phyloP scores from a whole-genome alignment of 257 asterid species.

The Ballota nigra region DNA sequence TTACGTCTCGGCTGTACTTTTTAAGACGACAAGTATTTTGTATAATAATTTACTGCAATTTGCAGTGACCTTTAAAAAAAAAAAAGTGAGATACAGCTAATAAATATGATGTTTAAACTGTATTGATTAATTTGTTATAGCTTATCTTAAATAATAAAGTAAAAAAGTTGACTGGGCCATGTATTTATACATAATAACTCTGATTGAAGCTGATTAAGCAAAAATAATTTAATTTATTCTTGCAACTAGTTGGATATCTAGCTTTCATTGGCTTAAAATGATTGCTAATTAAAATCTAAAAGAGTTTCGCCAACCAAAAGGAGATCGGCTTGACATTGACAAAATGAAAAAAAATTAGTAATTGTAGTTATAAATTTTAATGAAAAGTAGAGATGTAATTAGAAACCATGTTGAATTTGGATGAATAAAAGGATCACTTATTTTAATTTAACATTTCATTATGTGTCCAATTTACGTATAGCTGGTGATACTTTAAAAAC shows the following conservation, averaged over 20 bases:
- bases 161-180: slow-evolving; percentile 17
- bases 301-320: not conserved
- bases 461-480: not conserved
- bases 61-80: not conserved
- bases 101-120: not conserved
- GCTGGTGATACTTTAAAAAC: too few species aligned
- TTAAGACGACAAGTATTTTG: not conserved
- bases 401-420: not conserved
- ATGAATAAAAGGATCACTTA: not conserved
- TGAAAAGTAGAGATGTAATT: not conserved
- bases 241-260: not conserved
- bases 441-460: too few species aligned
- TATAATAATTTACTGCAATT: not conserved
- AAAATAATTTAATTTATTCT: not conserved
- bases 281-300: not conserved
- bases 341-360: not conserved
- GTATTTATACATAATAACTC: not conserved
- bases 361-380: not conserved
- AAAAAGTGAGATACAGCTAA: slow-evolving; percentile 15
- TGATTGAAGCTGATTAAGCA: not conserved
- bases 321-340: not conserved
- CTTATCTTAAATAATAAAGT: slow-evolving; percentile 6
- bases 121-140: not conserved
- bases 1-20: not conserved
- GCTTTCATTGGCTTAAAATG: not conserved